Base-by-base conservation (phyloP, 306 rosid genomes). In the Cyamopsis tetragonoloba region DNA sequence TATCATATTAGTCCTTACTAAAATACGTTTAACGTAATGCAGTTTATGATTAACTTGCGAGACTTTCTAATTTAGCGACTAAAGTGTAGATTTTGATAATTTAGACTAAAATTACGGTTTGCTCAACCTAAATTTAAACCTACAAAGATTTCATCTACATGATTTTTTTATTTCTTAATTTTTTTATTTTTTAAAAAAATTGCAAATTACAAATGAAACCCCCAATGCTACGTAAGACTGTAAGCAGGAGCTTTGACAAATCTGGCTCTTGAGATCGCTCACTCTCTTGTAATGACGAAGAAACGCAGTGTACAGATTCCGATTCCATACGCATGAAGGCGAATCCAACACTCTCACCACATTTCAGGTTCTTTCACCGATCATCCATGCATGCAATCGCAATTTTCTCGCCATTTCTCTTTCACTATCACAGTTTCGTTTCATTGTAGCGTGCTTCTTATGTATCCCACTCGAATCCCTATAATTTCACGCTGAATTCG, bases 211-310 rank as follows among this genome's bases (percentile, higher is more conserved):
- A n/a, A n/a, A 44, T n/a, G n/a, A 19, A 23, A 42, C n/a, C 38
- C 24, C 73, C n/a, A 55, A 65, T 32, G 48, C 20, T 19, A n/a
- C n/a, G n/a, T n/a, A n/a, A n/a, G n/a, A n/a, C n/a, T 63, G 78
- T 22, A 73, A 30, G 37, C 9, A 28, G 31, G 49, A 57, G 13
- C 38, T 28, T 42, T 44, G n/a, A 61, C 51, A 10, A 74, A 39
- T 53, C 66, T 42, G 28, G 61, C 53, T 56, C 54, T 49, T 10
- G 17, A 62, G 77, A 77, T 77, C 68, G 30, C 23, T 68, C 58
- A 58, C 43, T 19, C 42, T n/a, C 2, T 4, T n/a, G n/a, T n/a
- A 37, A 47, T n/a, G 43, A 57, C 18, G 38, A 57, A 12, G 26
- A 47, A 57, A 48, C 18, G 37, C 46, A 53, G 13, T 35, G 39